Evolutionary conservation across 1,284 basidiomycete genomes (phyloP).

Genomic region (Ustilago cynodontis): DNA sequence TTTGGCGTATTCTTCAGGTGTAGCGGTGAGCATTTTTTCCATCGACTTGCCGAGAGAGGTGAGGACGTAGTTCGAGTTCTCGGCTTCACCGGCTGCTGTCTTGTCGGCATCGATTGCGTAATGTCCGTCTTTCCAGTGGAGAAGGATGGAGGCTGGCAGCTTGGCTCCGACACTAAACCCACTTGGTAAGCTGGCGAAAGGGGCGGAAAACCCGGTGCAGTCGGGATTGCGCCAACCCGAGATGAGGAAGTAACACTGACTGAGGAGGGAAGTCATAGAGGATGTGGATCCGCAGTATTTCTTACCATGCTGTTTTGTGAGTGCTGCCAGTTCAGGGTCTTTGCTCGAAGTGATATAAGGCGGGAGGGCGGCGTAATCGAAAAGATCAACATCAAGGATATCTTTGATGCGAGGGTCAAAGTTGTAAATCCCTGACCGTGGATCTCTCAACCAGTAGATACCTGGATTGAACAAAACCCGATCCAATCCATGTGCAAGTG

Average conservation of each 20-base stretch:
- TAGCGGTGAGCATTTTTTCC: constrained; percentile 86
- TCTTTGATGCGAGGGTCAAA: constrained; percentile 79
- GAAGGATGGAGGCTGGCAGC: constrained; percentile 80
- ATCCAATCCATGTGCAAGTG: constrained; percentile 81
- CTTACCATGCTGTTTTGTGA: constrained; percentile 77
- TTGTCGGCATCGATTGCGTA: constrained; percentile 86
- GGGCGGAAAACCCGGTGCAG: constrained; percentile 61
- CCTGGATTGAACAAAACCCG: constrained; percentile 77
- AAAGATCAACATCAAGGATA: constrained; percentile 85
- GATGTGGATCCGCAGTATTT: constrained; percentile 89
- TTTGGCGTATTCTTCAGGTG: constrained; percentile 77
- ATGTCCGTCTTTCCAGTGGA: constrained; percentile 73
- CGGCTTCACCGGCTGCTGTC: constrained; percentile 44
- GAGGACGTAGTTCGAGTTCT: constrained; percentile 67
- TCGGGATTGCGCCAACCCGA: constrained; percentile 68
- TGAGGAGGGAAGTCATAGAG: constrained; percentile 85
- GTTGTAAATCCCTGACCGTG: constrained; percentile 87
- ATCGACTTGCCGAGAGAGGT: constrained; percentile 81
- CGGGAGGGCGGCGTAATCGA: constrained; percentile 85
- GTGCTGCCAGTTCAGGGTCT: constrained; percentile 79
- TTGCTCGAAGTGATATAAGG: constrained; percentile 84
- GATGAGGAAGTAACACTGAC: constrained; percentile 83
- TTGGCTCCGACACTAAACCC: constrained; percentile 84
- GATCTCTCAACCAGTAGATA: constrained; percentile 91
- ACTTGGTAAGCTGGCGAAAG: constrained; percentile 76